Conservation (phyloP, 495 filamentous ascomycete genomes). For the Endocarpon pusillum region DNA sequence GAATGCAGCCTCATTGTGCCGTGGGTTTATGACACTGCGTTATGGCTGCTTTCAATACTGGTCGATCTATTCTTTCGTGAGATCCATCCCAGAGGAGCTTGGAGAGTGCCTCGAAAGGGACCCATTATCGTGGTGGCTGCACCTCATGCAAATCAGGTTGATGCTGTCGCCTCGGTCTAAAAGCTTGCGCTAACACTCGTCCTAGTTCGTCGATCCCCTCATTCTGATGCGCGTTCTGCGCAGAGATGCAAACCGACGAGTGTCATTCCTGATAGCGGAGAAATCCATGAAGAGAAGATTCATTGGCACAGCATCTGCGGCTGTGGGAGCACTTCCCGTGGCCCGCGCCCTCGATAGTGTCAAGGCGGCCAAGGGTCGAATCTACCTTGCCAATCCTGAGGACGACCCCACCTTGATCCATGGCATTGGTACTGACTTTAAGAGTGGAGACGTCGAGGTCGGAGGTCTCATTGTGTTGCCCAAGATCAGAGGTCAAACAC, state of each 20-base stretch:
- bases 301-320: conserved; percentile 63
- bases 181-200: conserved; percentile 3
- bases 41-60: conserved; percentile 70
- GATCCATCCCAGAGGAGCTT: conserved; percentile 83
- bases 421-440: conserved; percentile 76
- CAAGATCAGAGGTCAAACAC: conserved; percentile 56
- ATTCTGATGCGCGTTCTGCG: conserved; percentile 81
- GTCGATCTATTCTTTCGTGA: conserved; percentile 95
- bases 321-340: conserved; percentile 75
- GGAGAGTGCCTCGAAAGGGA: conserved; percentile 74
- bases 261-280: conserved; percentile 82
- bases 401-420: conserved; percentile 70
- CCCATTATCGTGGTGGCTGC: conserved; percentile 95
- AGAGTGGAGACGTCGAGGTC: conserved; percentile 47
- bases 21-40: conserved; percentile 65
- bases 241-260: conserved; percentile 69
- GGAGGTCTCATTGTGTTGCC: conserved; percentile 80
- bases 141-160: conserved; percentile 92
- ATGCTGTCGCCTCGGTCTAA: conserved; percentile 6
- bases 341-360: conserved; percentile 77
- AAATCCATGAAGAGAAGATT: conserved; percentile 81
- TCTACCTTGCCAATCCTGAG: conserved; percentile 84
- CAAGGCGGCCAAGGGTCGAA: conserved; percentile 56
- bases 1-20: conserved; percentile 49
- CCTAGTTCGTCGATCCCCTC: conserved; percentile 82